phyloP scores from a whole-genome alignment of 306 rosid genomes.

The Leucaena leucocephala region DNA sequence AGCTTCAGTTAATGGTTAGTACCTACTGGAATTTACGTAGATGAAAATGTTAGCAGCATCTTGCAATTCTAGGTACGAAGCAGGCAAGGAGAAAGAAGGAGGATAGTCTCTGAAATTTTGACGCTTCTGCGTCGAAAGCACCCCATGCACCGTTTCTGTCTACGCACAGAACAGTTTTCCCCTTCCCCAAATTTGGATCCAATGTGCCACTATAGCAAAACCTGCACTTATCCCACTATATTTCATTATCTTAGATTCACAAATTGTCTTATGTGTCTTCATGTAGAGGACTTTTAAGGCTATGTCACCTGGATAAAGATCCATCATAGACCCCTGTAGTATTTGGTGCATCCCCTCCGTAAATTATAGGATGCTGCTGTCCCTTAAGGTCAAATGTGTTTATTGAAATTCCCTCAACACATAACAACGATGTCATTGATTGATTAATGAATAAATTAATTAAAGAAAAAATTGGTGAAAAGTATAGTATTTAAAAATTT shows the following conservation, averaged over 20 bases:
- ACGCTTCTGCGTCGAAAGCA: conserved; percentile 2
- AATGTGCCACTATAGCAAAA: not conserved
- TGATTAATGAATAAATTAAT: too few relatives aligned
- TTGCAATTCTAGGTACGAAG: conserved; percentile 26
- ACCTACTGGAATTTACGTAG: conserved; percentile 43
- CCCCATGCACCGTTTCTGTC: not conserved
- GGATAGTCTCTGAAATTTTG: not conserved
- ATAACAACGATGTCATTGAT: too few relatives aligned
- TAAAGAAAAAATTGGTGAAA: too few relatives aligned
- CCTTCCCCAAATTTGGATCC: conserved; percentile 37
- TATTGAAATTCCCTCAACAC: conserved; percentile 28
- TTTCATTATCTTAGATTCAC: not conserved
- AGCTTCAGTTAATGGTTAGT: not conserved
- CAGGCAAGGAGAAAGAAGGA: conserved; percentile 16
- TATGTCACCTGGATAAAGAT: too few relatives aligned
- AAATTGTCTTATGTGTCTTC: too few relatives aligned
- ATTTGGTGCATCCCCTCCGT: conserved; percentile 35
- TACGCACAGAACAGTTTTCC: conserved; percentile 51
- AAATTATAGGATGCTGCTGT: conserved; percentile 1
- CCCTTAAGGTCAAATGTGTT: conserved; percentile 23
- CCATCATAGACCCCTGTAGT: not conserved
- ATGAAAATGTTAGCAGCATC: not conserved
- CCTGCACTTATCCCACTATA: not conserved
- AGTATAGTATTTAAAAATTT: too few relatives aligned
- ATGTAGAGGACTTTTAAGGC: not conserved